Conservation (phyloP, 352 stramenopile genomes). For the Pythium biforme region DNA sequence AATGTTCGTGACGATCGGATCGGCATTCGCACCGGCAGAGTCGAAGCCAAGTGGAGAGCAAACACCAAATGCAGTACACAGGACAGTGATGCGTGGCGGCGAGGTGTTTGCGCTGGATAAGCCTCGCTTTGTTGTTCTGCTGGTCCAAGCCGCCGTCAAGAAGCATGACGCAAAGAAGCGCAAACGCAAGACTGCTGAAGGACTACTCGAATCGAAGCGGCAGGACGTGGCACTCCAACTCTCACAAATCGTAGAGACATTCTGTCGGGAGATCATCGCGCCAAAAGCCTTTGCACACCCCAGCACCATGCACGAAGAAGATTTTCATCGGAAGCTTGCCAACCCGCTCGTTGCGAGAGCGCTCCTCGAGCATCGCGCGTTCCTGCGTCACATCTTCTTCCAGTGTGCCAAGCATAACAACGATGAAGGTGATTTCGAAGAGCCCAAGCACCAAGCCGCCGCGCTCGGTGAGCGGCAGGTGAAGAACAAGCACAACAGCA, state of each 20-base stretch:
- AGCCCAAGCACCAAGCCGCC: neutral
- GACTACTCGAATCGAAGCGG: neutral
- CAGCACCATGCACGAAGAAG: constrained; percentile 19
- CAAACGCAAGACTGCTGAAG: neutral
- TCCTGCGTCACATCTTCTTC: constrained; percentile 54
- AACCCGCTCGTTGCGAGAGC: constrained; percentile 41
- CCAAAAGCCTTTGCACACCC: constrained; percentile 20
- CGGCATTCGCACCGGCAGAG: neutral
- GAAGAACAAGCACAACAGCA: constrained; percentile 21
- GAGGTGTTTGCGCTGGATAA: neutral
- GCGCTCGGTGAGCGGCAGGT: neutral
- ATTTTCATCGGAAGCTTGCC: constrained; percentile 44
- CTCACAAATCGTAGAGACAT: constrained; percentile 35
- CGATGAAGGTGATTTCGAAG: constrained; percentile 1
- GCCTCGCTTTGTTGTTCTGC: neutral
- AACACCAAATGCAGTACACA: neutral
- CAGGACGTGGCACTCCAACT: neutral
- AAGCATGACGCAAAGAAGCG: neutral
- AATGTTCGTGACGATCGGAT: constrained; percentile 1
- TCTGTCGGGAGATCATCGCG: constrained; percentile 41
- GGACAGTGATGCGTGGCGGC: neutral
- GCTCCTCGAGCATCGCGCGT: constrained; percentile 56
- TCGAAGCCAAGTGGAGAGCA: too few species aligned
- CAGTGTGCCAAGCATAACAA: constrained; percentile 44
- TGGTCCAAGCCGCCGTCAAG: constrained; percentile 4